These are phyloP conservation scores for Anethum foeniculum DNA, from an alignment of 140 eudicot genomes.

Conservation along the genomic window DNA sequence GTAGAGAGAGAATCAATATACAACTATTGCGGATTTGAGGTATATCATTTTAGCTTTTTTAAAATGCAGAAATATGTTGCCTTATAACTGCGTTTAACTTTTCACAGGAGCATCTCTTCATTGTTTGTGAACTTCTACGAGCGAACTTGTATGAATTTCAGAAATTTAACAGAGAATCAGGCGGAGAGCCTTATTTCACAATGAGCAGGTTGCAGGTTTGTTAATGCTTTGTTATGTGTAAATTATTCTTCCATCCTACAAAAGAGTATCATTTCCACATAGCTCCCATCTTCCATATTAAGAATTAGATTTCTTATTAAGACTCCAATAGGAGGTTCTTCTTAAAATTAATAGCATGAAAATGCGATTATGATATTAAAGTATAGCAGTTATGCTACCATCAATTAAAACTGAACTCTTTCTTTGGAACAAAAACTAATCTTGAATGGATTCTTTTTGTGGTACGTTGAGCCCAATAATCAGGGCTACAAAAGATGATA, in stretches of 20 bases:
- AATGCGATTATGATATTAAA: not conserved
- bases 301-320: not conserved
- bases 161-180: constrained; percentile 74
- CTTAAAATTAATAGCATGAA: not conserved
- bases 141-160: constrained; percentile 93
- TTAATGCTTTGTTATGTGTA: not conserved
- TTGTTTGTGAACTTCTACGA: constrained; percentile 76
- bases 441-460: not conserved
- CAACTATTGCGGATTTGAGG: not conserved
- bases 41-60: not conserved
- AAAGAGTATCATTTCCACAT: not conserved
- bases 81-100: not conserved
- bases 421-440: not conserved
- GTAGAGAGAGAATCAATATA: not conserved
- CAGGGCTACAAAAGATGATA: not conserved
- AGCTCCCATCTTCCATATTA: not conserved
- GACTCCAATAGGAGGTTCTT: not conserved
- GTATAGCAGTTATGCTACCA: not conserved
- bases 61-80: not conserved
- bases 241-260: not conserved
- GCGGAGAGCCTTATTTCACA: constrained; percentile 79
- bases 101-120: constrained; percentile 85
- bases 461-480: not conserved
- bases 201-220: constrained; percentile 70
- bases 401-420: not conserved